Evolutionary conservation across 495 filamentous ascomycete species (phyloP), one percentile per base, ranked within the genome.

Genomic region (Aspergillus sclerotioniger): DNA sequence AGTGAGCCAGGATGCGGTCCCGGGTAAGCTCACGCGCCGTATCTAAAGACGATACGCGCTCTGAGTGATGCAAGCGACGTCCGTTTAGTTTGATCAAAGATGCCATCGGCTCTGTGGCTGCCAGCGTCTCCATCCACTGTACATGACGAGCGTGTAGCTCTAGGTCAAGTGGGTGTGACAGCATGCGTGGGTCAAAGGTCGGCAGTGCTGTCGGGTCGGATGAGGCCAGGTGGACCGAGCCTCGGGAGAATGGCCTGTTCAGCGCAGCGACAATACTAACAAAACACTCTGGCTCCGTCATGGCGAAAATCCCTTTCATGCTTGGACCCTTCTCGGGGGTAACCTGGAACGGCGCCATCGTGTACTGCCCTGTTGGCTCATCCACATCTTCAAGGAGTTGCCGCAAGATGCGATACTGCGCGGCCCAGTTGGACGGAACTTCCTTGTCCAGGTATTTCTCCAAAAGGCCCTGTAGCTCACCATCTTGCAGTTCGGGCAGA

Each of bases 241-340:
- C 82, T 10, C 67, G 60, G 0, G 79, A 78, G 41, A 81, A 81
- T 0, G 82, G 82, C 53, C 80, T 78, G 60, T 83, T 79, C 5
- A 83, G 68, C 64, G 84, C n/a, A 9, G 46, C 46, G 9, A 53
- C 35, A 6, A 59, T 53, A 29, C 50, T 59, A 17, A 59, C 33
- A 29, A 52, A 59, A 12, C 2, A 46, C 3, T 46, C 56, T 3
- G 21, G 35, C 15, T 44, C 39, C 8, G 3, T 39, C 50, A 52
- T 59, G 17, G n/a, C 50, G 39, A 53, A 59, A 28, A 59, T 45
- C 0, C 45, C 41, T n/a, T 43, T 31, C 1, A n/a, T 21, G 8
- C 41, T 58, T 0, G 50, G 48, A 12, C 19, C 50, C 16, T 41
- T 37, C 8, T 39, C 21, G 6, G 50, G 47, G 0, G 29, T 43